These are phyloP conservation scores for Malus asiatica DNA, from an alignment of 306 rosid species.

Conservation along the genomic window DNA sequence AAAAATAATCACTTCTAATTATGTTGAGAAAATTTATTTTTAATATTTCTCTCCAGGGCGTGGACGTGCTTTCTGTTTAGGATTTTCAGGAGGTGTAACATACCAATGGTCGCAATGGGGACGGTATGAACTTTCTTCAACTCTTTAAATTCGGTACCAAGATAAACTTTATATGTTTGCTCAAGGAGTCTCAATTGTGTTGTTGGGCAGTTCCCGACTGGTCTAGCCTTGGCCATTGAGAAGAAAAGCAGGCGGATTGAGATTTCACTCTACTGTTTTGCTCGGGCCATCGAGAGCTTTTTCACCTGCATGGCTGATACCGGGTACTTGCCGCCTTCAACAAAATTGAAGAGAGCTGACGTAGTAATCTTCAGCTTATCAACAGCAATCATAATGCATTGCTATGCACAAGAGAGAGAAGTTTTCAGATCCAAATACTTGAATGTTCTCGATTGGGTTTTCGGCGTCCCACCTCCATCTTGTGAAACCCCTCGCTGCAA, in stretches of 20 bases:
- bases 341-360: constrained; percentile 72
- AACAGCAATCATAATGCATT: constrained; percentile 96
- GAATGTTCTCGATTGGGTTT: constrained; percentile 93
- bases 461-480: constrained; percentile 84
- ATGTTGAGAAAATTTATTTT: not conserved
- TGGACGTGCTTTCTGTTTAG: constrained; percentile 83
- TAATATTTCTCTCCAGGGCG: constrained; percentile 48
- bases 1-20: not conserved
- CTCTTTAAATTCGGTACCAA: not conserved
- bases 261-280: constrained; percentile 82
- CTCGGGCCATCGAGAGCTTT: constrained; percentile 92
- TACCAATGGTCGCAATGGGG: constrained; percentile 82
- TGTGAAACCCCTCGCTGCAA: constrained; percentile 77
- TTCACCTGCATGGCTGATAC: constrained; percentile 71
- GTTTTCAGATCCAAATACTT: constrained; percentile 81
- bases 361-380: constrained; percentile 78
- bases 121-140: constrained; percentile 44
- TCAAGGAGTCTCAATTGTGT: not conserved
- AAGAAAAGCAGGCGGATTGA: constrained; percentile 86
- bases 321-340: constrained; percentile 61
- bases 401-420: constrained; percentile 89
- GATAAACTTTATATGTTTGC: not conserved
- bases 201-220: constrained; percentile 68
- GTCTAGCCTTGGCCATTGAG: constrained; percentile 64
- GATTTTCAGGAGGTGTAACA: constrained; percentile 58